Evolutionary conservation across 345 rosid genomes (phyloP), one percentile per base, ranked within the genome.

Genomic region (Populus tremula): DNA sequence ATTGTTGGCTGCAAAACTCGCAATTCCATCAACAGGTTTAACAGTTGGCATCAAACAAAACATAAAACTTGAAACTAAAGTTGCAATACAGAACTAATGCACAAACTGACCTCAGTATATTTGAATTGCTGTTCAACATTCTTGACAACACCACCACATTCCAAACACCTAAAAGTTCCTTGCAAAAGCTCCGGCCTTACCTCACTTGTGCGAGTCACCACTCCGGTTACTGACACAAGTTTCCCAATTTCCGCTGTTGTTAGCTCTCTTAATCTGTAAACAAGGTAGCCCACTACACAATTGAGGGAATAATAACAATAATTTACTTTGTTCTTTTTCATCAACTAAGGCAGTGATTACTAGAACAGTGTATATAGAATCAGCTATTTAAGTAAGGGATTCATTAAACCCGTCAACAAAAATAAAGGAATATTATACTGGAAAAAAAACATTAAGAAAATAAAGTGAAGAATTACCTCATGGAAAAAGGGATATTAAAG

Each of bases 61-160:
- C 5, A 17, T 5, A 39, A 71, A 53, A 18, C 20, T 14, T 36
- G 38, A n/a, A 8, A 36, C 41, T 38, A 23, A 70, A 56, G 47
- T n/a, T 3, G 31, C 10, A 17, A 23, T 6, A 61, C 31, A 71
- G 49, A 35, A 59, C 10, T 4, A 13, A 49, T 6, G 20, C 5
- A 67, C 7, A 2, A 9, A 83, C 82, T 8, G 45, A 94, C 98
- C 98, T 93, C 97, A 0, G 99, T 96, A 71, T 96, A 96, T 76
- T 96, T 93, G 81, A 96, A 96, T 70, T 96, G 98, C 74, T 93
- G 99, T 47, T 96, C 97, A 72, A 96, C 98, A 75, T 96, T 88
- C 87, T 89, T 92, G 8, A 91, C 82, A 69, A 93, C 89, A 7
- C 77, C 75, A 18, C 93, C 95, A 70, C 98, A 96, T 18, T 93